phyloP scores from a whole-genome alignment of 2,329 filamentous ascomycete species.

The Nemania sp. region DNA sequence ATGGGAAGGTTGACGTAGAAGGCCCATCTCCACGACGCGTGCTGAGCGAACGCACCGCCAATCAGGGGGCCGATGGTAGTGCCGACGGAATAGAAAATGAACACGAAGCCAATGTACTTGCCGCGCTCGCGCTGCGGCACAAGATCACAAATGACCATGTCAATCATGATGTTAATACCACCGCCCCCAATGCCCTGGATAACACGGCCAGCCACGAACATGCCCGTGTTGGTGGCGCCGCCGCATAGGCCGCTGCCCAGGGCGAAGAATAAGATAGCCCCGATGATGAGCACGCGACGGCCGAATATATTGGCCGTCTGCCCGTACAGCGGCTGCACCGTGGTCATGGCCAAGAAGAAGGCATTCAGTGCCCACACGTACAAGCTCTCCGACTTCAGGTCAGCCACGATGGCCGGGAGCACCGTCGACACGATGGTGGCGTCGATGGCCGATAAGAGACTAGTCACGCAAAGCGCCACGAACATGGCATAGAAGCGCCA shows the following conservation, averaged over 20 bases:
- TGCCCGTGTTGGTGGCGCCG: slow-evolving; percentile 41
- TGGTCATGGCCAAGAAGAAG: slow-evolving; percentile 8
- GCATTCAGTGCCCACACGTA: slow-evolving; percentile 1
- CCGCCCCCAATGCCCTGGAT: slow-evolving; percentile 41
- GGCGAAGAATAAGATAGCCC: slow-evolving; percentile 40
- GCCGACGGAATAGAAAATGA: neutral
- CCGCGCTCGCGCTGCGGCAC: neutral
- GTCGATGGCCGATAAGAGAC: neutral
- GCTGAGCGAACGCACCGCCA: neutral
- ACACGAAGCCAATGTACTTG: neutral
- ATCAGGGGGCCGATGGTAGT: neutral
- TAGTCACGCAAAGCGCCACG: no score
- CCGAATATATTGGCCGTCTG: slow-evolving; percentile 12
- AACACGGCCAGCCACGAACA: slow-evolving; percentile 46
- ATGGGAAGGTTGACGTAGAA: slow-evolving; percentile 3
- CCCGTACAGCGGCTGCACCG: slow-evolving; percentile 6
- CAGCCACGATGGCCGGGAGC: neutral
- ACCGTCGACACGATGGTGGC: neutral
- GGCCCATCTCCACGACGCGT: neutral
- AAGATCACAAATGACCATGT: neutral
- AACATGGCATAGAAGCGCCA: no score
- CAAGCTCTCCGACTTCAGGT: neutral
- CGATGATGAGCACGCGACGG: neutral
- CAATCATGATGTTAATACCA: neutral
- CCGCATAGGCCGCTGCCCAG: slow-evolving; percentile 45